Conservation (phyloP, 495 filamentous ascomycete genomes). For the Tuber magnatum region DNA sequence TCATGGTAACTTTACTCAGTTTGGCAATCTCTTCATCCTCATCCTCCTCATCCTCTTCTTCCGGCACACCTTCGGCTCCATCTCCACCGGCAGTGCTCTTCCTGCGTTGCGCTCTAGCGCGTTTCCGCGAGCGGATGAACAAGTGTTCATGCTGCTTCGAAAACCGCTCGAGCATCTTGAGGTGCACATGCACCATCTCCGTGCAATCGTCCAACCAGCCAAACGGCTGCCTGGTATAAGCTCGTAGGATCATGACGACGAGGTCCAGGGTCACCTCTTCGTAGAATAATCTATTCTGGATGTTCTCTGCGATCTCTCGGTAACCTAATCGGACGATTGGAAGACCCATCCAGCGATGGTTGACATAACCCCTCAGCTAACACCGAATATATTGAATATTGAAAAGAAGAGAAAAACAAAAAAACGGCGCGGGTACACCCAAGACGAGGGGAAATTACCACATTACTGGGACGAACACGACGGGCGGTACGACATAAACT, state of each 20-base stretch:
- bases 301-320: slow-evolving; percentile 96
- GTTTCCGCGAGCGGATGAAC: slow-evolving; percentile 73
- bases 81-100: slow-evolving; percentile 25
- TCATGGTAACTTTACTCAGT: slow-evolving; percentile 56
- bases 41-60: too few species aligned
- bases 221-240: slow-evolving; percentile 88
- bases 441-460: too few species aligned
- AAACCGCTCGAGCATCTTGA: slow-evolving; percentile 86
- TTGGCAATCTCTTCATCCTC: slow-evolving; percentile 66
- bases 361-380: too few species aligned
- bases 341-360: too few species aligned
- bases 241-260: slow-evolving; percentile 65
- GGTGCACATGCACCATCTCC: slow-evolving; percentile 81
- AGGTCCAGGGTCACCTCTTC: slow-evolving; percentile 90
- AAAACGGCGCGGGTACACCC: too few species aligned
- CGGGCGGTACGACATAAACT: too few species aligned
- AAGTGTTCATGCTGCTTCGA: slow-evolving; percentile 90
- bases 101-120: slow-evolving; percentile 52
- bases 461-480: too few species aligned
- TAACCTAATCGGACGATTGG: too few species aligned
- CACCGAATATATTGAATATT: too few species aligned
- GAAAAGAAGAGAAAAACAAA: too few species aligned
- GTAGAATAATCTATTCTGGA: slow-evolving; percentile 93
- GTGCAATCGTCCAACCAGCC: slow-evolving; percentile 74
- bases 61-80: slow-evolving; percentile 32